Evolutionary conservation across 306 rosid species (phyloP), one percentile per base, ranked within the genome.

Genomic region (Glycine tomentella): DNA sequence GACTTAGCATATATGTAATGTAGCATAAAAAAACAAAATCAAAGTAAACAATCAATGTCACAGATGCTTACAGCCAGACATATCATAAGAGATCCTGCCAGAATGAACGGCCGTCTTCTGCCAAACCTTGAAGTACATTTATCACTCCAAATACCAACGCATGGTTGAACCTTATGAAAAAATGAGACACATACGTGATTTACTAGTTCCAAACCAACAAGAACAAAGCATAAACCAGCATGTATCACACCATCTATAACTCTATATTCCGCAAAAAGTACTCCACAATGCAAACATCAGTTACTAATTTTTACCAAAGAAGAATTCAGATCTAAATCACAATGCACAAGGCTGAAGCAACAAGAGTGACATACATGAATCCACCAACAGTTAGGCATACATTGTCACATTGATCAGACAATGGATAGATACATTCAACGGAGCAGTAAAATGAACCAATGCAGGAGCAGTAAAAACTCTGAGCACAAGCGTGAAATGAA

Each of bases 71-170:
- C 99, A 25, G 99, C 89, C 57, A 86, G 74, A 46, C 90, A 90
- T 58, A 95, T 95, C 97, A 95, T 75, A 61, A 95, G 82, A 81
- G 98, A 88, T 51, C 99, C 99, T n/a, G 89, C 93, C 82, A 95
- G 89, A 88, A 95, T 95, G 81, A 93, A 95, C 15, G 99, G 99
- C 48, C 98, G 98, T 63, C 99, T 89, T 85, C 98, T 93, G 82
- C 99, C 99, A 77, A 81, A 90, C 79, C 84, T 95, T 73, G 97
- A 93, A 74, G 91, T 87, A 87, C 99, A 95, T 82, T 89, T 95
- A 83, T 95, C 99, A 82, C 98, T 95, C 99, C 99, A 95, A 83
- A 95, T 92, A 74, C 87, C 87, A 69, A 84, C 87, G 46, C 87
- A 80, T 4, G 87, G 87, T 84, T 84, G 87, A 52, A 84, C 87